These are phyloP conservation scores for Xylaria flabelliformis DNA, from an alignment of 495 filamentous ascomycete species.

Conservation along the genomic window DNA sequence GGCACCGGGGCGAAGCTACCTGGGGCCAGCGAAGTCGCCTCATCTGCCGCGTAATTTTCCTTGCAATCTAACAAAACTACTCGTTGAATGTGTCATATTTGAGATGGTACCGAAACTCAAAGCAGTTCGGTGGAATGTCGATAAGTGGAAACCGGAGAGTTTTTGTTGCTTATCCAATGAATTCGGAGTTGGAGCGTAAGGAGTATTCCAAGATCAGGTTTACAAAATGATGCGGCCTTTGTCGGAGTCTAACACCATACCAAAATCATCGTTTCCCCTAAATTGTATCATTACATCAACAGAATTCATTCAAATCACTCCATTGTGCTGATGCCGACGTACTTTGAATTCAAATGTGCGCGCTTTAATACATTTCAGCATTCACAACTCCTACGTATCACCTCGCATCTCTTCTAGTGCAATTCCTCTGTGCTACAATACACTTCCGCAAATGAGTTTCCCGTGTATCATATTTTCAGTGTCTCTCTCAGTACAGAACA, in stretches of 20 bases:
- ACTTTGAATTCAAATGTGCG: neutral
- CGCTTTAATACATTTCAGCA: neutral
- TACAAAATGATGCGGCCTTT: conserved; percentile 1
- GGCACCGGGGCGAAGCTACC: conserved; percentile 69
- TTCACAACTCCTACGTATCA: too few species aligned
- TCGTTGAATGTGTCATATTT: conserved; percentile 2
- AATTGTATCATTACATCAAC: conserved; percentile 20
- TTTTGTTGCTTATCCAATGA: neutral
- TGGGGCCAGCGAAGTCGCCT: conserved; percentile 27
- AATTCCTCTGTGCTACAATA: neutral
- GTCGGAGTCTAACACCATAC: neutral
- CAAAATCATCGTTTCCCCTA: neutral
- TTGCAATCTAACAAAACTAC: neutral
- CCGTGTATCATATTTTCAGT: neutral
- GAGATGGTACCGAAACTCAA: neutral
- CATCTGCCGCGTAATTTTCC: conserved; percentile 30
- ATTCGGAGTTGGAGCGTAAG: conserved; percentile 20
- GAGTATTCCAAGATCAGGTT: conserved; percentile 1
- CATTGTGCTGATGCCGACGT: neutral
- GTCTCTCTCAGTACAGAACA: neutral
- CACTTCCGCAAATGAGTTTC: neutral
- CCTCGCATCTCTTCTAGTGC: neutral
- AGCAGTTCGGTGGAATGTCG: neutral
- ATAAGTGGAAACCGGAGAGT: neutral
- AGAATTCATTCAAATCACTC: neutral